Base-by-base conservation (phyloP, 2,329 filamentous ascomycete species). In the Colletotrichum euphorbiae region DNA sequence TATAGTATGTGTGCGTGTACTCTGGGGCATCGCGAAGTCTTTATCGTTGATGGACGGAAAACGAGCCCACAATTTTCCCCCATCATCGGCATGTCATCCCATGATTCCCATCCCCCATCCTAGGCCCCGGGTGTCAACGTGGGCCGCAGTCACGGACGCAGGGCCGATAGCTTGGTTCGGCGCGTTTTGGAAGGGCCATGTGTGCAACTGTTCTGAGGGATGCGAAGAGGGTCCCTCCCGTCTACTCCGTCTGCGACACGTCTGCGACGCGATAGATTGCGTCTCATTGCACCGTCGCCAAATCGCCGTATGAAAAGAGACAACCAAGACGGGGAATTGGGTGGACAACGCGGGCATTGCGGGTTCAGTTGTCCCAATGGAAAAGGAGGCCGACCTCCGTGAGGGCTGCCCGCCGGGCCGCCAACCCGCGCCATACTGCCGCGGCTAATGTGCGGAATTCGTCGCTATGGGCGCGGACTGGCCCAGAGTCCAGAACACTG, bases 21-120 rank as follows among this genome's bases (percentile, higher is more conserved):
- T 21, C 28, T 38, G 64, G 65, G 68, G 68, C 59, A 70, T 69
- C 48, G 51, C 55, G 55, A 70, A 61, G 68, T 33, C 68, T 70
- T 70, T 70, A 70, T 70, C 62, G 48, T 67, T 19, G 13, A 58
- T 8, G 31, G 9, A 28, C 46, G 38, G 31, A 58, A 12, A 31
- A 38, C 19, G 54, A 58, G 31, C 21, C 65, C 65, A 67, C 59
- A 67, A 63, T 51, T 62, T 15, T 17, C 24, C 31, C 28, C 28
- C 28, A 8, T 28, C 57, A 42, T 60, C 57, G 58, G 58, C 58
- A 52, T 52, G 21, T n/a, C 38, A 45, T 52, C 48, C 58, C 58
- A 61, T 52, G 31, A 50, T 60, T 60, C 45, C 57, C 43, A 38
- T 46, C 19, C 31, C 19, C 31, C 28, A 40, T 45, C 12, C 56